Evolutionary conservation across 305 asterid genomes (phyloP), one percentile per base, ranked within the genome.

Genomic region (Fraxinus velutina): DNA sequence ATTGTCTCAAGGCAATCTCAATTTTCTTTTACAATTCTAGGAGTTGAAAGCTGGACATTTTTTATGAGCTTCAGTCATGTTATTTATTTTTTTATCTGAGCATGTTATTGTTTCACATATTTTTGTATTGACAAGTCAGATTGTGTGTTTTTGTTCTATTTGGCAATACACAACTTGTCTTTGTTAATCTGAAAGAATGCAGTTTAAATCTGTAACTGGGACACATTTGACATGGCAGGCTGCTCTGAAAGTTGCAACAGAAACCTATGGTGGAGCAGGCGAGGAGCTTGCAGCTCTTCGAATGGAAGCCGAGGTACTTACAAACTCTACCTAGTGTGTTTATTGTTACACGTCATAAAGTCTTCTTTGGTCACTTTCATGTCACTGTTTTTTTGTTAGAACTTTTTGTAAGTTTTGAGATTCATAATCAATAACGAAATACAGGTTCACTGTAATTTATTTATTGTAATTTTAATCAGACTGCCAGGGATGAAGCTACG

Each of bases 181-280:
- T 34, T 75, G 73, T 21, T 47, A 75, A 32, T 8, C 42, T 42
- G 62, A 55, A 29, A 12, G 55, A 70, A 78, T 55, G 76, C 60
- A 47, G 33, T 79, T 80, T 36, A 62, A 29, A 9, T 77, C 62
- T 81, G 79, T 81, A 39, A 52, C 3, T 52, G 21, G 75, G 57
- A 75, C 19, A 36, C 42, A 4, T 37, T 74, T 82, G 71, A 27
- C 21, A 17, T 79, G 60, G 78, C 90, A 93, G 99, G 93, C 92
- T 72, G 98, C 99, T 84, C 91, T 93, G 75, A 95, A 91, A 89
- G 91, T 84, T 81, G 95, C 95, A 6, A 78, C 97, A 81, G 93
- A 90, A 86, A 90, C 89, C 79, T 86, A 85, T 84, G 97, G 98
- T 86, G 97, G 92, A 78, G 82, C 89, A 81, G 84, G 88, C 66